A percentile compares a stretch with the other conserved stretches of the same genome.
phyloP scores from a whole-genome alignment of 1,139 yeast species.

The Meyerozyma sp. region DNA sequence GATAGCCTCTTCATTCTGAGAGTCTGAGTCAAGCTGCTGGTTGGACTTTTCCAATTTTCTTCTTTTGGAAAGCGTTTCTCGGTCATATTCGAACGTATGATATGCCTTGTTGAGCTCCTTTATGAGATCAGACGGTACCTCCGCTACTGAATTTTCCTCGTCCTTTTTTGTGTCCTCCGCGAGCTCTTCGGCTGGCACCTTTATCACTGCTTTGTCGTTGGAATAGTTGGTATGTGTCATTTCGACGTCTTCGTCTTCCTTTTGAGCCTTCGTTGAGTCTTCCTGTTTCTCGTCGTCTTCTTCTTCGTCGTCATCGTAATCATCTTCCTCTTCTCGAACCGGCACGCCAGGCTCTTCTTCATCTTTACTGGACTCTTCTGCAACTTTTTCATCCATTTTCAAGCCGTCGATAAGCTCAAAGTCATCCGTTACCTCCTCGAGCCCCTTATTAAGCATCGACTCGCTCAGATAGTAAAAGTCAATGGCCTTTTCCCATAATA shows the following conservation, averaged over 20 bases:
- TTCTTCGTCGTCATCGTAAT: constrained; percentile 13
- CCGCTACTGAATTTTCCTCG: constrained; percentile 11
- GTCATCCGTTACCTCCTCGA: constrained; percentile 35
- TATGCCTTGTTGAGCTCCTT: constrained; percentile 55
- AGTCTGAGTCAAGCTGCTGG: constrained; percentile 50
- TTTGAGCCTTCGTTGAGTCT: constrained; percentile 15
- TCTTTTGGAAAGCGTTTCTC: constrained; percentile 72
- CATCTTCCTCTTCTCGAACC: constrained; percentile 15
- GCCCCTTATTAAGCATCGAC: constrained; percentile 18
- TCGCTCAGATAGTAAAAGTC: constrained; percentile 41
- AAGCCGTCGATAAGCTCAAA: constrained; percentile 33
- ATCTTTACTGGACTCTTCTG: constrained; percentile 14
- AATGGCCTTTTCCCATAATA: constrained; percentile 71
- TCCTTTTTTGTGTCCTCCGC: constrained; percentile 7
- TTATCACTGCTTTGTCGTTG: constrained; percentile 24
- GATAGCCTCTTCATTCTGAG: constrained; percentile 8
- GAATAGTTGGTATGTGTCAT: background rate
- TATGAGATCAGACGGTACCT: constrained; percentile 35
- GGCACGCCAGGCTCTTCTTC: constrained; percentile 9
- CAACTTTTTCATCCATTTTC: constrained; percentile 13
- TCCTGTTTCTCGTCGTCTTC: constrained; percentile 6
- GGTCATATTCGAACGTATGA: constrained; percentile 80
- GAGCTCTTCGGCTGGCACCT: constrained; percentile 18
- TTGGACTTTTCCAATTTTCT: constrained; percentile 78
- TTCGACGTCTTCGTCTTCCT: constrained; percentile 35